Evolutionary conservation across 2,329 filamentous ascomycete genomes (phyloP), one percentile per base, ranked within the genome.

Genomic region (Paraphoma sp.): DNA sequence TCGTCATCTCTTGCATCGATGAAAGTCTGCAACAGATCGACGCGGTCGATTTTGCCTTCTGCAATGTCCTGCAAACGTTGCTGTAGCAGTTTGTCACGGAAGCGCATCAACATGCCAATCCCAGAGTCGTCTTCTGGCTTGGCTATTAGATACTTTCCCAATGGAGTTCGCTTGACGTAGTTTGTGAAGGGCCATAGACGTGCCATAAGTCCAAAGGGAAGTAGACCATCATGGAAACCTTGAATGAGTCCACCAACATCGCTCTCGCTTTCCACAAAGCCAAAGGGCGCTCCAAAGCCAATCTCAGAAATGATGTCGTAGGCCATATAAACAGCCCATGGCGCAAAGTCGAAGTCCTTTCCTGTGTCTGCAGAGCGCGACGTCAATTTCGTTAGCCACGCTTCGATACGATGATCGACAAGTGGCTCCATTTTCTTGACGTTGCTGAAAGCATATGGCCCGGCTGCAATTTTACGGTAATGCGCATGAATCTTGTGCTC

Each of bases 391-490:
- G 67, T 61, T 8, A 82, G 74, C 85, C 84, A 87, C n/a, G 78
- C 71, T 2, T 68, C 54, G 45, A 87, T 84, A 9, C 81, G 76
- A 1, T 67, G 59, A 56, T 87, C 84, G 2, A 88, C 76, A 30
- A 87, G 61, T 0, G 83, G 81, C 67, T 87, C 85, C 81, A 86
- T 87, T 60, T 81, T 83, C 70, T 83, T 84, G 61, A 87, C 80
- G 62, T 84, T 86, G 44, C 74, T 79, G 64, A 86, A 84, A 51
- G 79, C 82, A 64, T 87, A 87, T 63, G 83, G 80, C 1, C 79
- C 78, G 1, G 84, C 85, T 23, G 83, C 79, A 18, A 84, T 78
- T 71, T 86, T 86, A 16, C 85, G 78, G 62, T 81, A 83, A 1
- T 77, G 74, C 3, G 83, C 78, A 65, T 87, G 86, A 4, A 75